A percentile compares a stretch with the other conserved stretches of the same genome.
Evolutionary conservation across 257 asterid genomes (phyloP).

Genomic region (Prunella vulgaris): DNA sequence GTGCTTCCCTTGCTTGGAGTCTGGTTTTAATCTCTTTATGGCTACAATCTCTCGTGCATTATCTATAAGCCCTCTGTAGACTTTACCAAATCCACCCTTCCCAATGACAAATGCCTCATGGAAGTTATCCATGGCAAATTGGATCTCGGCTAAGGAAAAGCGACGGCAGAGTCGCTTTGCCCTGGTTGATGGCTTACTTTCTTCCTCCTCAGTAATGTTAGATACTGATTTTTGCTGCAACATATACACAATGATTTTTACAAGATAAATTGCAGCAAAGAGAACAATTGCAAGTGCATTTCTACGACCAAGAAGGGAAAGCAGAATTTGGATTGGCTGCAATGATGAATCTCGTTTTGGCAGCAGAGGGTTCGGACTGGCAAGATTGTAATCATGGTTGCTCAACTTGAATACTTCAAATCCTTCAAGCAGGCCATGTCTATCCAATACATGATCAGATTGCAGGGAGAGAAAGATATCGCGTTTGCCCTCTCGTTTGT

Average conservation of each 20-base stretch:
- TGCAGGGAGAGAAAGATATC: constrained; percentile 36
- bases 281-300: constrained; percentile 29
- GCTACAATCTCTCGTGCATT: constrained; percentile 38
- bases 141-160: constrained; percentile 51
- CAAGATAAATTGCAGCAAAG: constrained; percentile 27
- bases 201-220: constrained; percentile 26
- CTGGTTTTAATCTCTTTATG: constrained; percentile 44
- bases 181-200: constrained; percentile 21
- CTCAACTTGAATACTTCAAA: constrained; percentile 57
- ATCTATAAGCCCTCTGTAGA: constrained; percentile 38
- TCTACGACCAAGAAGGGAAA: constrained; percentile 20
- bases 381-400: constrained; percentile 54
- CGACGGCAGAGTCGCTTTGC: constrained; percentile 32
- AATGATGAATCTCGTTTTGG: constrained; percentile 10
- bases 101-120: constrained; percentile 38
- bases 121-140: constrained; percentile 39
- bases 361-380: constrained; percentile 28
- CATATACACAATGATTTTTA: constrained; percentile 29
- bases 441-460: constrained; percentile 16
- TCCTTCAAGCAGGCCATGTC: constrained; percentile 42
- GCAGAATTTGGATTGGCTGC: background rate
- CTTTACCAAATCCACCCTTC: constrained; percentile 57
- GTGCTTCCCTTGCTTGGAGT: constrained; percentile 53
- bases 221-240: constrained; percentile 35
- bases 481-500: constrained; percentile 38